These are phyloP conservation scores for Juncus effusus DNA, from an alignment of 176 grass and related monocot species.

Conservation along the genomic window DNA sequence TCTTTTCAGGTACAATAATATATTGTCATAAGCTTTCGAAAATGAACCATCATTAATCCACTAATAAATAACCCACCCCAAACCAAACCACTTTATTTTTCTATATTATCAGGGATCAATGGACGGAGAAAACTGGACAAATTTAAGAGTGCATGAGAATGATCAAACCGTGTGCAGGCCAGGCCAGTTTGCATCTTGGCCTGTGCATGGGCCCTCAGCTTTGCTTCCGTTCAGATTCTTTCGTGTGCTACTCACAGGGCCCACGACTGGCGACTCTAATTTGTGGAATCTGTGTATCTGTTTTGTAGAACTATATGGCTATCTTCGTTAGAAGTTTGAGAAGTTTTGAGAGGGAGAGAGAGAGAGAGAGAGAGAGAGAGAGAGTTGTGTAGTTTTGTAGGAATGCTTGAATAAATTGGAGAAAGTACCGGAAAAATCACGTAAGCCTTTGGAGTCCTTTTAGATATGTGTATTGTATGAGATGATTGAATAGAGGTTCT, in stretches of 20 bases:
- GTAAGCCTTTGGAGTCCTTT: too few species aligned
- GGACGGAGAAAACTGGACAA: constrained; percentile 70
- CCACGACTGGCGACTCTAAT: constrained; percentile 26
- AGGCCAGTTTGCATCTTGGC: constrained; percentile 82
- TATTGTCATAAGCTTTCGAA: not conserved
- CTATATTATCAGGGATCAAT: constrained; percentile 51
- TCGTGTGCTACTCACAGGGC: constrained; percentile 49
- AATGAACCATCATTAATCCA: not conserved
- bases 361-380: not conserved
- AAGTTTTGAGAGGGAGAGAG: not conserved
- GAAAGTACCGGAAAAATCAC: too few species aligned
- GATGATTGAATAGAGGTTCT: not conserved
- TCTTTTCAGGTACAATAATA: constrained; percentile 49
- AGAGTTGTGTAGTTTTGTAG: not conserved
- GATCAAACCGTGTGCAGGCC: constrained; percentile 67
- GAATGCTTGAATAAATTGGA: too few species aligned
- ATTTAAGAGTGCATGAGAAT: constrained; percentile 52
- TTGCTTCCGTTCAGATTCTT: constrained; percentile 89
- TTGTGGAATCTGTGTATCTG: constrained; percentile 82
- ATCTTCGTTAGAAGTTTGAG: constrained; percentile 45
- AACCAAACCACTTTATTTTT: not conserved
- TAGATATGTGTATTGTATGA: not conserved
- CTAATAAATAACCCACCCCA: too few species aligned
- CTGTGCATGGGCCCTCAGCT: constrained; percentile 42
- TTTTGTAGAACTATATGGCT: constrained; percentile 89